Conservation (phyloP, 2,329 filamentous ascomycete species). For the Zopfia rhizophila region DNA sequence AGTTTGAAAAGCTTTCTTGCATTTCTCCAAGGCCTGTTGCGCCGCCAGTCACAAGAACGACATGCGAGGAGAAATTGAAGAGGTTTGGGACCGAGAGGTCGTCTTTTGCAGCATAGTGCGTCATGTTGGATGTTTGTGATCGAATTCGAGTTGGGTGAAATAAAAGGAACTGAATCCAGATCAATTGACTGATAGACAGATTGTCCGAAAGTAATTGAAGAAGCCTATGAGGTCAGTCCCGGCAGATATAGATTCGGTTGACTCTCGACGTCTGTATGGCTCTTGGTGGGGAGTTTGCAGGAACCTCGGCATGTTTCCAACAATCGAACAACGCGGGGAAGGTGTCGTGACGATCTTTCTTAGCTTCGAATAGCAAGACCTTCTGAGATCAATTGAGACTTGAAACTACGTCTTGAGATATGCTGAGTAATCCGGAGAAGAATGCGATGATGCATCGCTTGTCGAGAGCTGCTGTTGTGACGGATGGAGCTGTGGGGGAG, state of each 20-base stretch:
- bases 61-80: conserved; percentile 49
- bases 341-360: no score
- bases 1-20: no score
- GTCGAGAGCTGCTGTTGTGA: no score
- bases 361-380: no score
- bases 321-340: no score
- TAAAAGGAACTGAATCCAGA: not conserved
- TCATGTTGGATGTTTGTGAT: conserved; percentile 29
- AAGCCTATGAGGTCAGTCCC: conserved; percentile 2
- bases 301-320: conserved; percentile 32
- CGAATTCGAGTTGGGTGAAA: conserved; percentile 3
- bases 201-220: conserved; percentile 1
- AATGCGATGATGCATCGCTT: no score
- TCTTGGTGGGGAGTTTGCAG: conserved; percentile 21
- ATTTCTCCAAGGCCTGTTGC: conserved; percentile 65
- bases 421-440: no score
- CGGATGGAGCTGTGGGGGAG: no score
- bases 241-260: conserved; percentile 16
- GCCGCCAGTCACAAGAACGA: conserved; percentile 63
- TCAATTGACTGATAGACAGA: conserved; percentile 7
- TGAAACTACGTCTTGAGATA: no score
- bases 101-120: conserved; percentile 42
- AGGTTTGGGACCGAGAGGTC: conserved; percentile 47
- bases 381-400: no score
- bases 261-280: conserved; percentile 24